Conservation (phyloP, 352 stramenopile species). For the Elongisporangium anandrum region DNA sequence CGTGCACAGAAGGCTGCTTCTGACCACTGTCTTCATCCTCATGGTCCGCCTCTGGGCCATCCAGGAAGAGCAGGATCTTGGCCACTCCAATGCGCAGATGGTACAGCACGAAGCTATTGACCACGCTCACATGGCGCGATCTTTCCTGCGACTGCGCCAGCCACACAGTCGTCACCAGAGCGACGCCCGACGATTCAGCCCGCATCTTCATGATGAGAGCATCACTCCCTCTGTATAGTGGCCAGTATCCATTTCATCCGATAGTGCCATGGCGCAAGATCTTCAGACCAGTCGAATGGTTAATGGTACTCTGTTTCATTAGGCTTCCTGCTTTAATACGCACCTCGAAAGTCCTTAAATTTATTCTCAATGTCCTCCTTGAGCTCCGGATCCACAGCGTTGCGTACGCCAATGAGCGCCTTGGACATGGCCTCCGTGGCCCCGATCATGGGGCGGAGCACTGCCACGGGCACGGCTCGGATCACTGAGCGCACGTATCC, state of each 20-base stretch:
- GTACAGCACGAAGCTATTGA: constrained; percentile 35
- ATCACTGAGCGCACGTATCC: constrained; percentile 87
- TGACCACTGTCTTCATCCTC: background rate
- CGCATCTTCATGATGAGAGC: background rate
- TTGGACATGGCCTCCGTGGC: constrained; percentile 83
- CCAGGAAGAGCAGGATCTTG: constrained; percentile 33
- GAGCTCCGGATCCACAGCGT: constrained; percentile 83
- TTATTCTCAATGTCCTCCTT: constrained; percentile 91
- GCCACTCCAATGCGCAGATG: constrained; percentile 26
- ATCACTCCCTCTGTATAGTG: background rate
- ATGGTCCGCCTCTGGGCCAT: constrained; percentile 10
- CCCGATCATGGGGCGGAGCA: constrained; percentile 85
- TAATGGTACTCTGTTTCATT: background rate
- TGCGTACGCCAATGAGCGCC: constrained; percentile 82
- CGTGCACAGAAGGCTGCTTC: background rate
- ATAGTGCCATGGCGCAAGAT: background rate
- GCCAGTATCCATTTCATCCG: background rate
- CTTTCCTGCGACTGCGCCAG: constrained; percentile 3
- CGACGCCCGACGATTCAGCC: constrained; percentile 11
- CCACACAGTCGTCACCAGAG: constrained; percentile 39
- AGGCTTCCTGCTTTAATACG: constrained; percentile 6
- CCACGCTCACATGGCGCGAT: constrained; percentile 15
- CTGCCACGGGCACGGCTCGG: constrained; percentile 78
- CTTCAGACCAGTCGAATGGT: background rate
- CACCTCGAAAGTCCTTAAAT: constrained; percentile 82